These are phyloP conservation scores for Gyrodon lividus DNA, from an alignment of 768 basidiomycete species.

Conservation along the genomic window DNA sequence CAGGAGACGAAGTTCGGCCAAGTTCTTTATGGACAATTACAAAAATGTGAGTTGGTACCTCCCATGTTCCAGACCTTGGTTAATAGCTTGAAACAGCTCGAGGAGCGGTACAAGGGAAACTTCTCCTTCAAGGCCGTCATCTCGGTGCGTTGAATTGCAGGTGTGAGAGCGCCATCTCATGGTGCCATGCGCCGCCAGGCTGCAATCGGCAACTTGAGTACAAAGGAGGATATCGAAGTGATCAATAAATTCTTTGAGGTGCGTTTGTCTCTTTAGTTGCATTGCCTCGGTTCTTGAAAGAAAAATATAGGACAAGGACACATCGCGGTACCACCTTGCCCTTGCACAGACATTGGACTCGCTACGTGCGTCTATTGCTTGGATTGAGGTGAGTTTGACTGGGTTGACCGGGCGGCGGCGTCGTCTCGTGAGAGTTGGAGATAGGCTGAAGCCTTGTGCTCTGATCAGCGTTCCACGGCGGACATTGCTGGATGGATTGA, in stretches of 20 bases:
- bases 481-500: slow-evolving; percentile 59
- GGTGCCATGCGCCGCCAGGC: slow-evolving; percentile 28
- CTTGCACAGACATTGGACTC: slow-evolving; percentile 69
- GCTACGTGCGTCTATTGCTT: slow-evolving; percentile 57
- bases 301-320: slow-evolving; percentile 55
- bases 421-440: not conserved
- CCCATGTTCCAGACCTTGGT: not conserved
- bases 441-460: slow-evolving; percentile 3
- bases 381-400: slow-evolving; percentile 53
- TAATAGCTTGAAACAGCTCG: slow-evolving; percentile 40
- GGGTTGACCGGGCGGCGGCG: not conserved
- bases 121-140: slow-evolving; percentile 55
- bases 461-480: slow-evolving; percentile 50
- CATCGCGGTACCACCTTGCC: slow-evolving; percentile 62
- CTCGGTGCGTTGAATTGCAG: slow-evolving; percentile 38
- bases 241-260: slow-evolving; percentile 78
- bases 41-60: slow-evolving; percentile 44
- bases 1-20: slow-evolving; percentile 50
- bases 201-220: slow-evolving; percentile 52
- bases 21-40: slow-evolving; percentile 72
- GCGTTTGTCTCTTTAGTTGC: slow-evolving; percentile 13
- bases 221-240: slow-evolving; percentile 60
- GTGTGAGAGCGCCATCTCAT: not conserved
- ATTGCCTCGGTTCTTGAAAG: not conserved
- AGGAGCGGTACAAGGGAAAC: slow-evolving; percentile 70